Evolutionary conservation across 768 basidiomycete species (phyloP).

Genomic region (Tricholomella constricta): DNA sequence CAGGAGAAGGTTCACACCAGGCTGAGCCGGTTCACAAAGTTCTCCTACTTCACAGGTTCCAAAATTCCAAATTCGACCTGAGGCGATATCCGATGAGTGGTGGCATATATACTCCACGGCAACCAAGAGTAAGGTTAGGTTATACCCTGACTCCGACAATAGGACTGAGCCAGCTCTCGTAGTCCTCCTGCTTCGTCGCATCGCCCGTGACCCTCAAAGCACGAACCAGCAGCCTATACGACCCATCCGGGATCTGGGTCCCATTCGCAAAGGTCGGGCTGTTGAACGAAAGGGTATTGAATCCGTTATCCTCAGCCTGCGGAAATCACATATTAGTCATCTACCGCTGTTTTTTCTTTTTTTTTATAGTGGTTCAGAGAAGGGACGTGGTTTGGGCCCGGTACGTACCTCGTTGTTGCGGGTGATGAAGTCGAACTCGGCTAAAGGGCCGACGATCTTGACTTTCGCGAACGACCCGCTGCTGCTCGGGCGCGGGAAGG

Average conservation of each 20-base stretch:
- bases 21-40: no score
- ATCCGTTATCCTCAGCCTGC: conserved; percentile 30
- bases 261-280: conserved; percentile 45
- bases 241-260: conserved; percentile 43
- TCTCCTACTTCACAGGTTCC: no score
- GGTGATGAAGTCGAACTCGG: conserved; percentile 46
- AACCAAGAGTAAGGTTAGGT: no score
- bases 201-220: conserved; percentile 46
- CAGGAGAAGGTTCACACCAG: no score
- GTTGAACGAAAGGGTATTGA: conserved; percentile 28
- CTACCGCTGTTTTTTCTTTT: no score
- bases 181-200: conserved; percentile 42
- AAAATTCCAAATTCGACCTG: no score
- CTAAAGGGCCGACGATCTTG: conserved; percentile 48
- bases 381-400: no score
- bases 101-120: no score
- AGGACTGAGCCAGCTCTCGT: conserved; percentile 49
- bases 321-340: no score
- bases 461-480: conserved; percentile 42
- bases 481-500: conserved; percentile 37
- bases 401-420: conserved; percentile 45
- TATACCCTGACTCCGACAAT: conserved; percentile 27
- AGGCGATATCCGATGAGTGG: no score
- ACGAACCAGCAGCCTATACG: conserved; percentile 41
- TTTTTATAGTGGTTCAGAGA: no score